Evolutionary conservation across 495 filamentous ascomycete species (phyloP), one percentile per base, ranked within the genome.

Genomic region (Annulohypoxylon stygium): DNA sequence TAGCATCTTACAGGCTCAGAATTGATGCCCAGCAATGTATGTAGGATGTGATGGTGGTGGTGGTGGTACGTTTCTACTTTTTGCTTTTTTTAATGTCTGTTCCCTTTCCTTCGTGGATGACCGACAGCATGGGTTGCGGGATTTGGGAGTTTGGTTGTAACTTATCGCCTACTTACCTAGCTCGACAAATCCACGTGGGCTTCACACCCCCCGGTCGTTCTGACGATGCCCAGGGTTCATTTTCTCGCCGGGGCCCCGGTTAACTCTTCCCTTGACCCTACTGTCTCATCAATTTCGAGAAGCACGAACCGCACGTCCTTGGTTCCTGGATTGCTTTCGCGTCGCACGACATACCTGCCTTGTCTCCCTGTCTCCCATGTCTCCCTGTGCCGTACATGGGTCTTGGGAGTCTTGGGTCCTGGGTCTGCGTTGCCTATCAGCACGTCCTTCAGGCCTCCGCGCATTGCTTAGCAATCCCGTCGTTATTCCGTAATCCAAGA

Each of bases 151-250:
- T 14, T 43, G 53, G 63, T 66, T 68, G 34, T 68, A 48, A 68
- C 57, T 20, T 57, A 57, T 68, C 57, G 60, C 57, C 53, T 57
- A 37, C 53, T 57, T 57, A 30, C 25, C 50, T 54, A 33, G 30
- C 53, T 57, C n/a, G 9, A 34, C 16, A 36, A 68, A 68, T 34
- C 69, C 69, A 71, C 69, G 69, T 71, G 69, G 69, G 58, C 55
- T 71, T 43, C 39, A 14, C 12, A 14, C 39, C 39, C 53, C 50
- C 55, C 65, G 9, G 65, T 50, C 41, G 30, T 20, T 61, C 47
- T 43, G 25, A 65, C 45, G 61, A 61, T 39, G 51, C 11, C 58
- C 43, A 47, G 43, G 43, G 43, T 47, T 47, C 43, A 11, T 39
- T 47, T 47, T 47, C 43, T n/a, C 41, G 43, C 23, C 43, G 67